These are phyloP conservation scores for Fusarium longipes DNA, from an alignment of 2,329 filamentous ascomycete species.

Conservation along the genomic window DNA sequence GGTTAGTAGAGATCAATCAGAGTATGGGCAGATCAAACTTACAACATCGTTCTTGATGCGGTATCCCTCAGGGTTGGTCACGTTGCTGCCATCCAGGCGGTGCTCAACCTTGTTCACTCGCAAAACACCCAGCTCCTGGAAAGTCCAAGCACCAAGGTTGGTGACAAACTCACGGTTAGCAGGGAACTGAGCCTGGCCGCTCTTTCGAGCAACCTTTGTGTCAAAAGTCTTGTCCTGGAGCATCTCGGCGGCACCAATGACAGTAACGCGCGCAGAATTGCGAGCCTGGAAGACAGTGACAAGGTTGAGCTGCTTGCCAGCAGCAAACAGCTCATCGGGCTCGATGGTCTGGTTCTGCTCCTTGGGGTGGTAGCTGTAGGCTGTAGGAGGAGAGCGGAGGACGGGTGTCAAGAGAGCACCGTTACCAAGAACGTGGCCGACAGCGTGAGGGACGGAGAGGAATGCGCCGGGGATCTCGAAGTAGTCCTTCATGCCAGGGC, in stretches of 20 bases:
- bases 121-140: constrained; percentile 92
- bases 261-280: constrained; percentile 89
- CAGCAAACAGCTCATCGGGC: constrained; percentile 83
- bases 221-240: constrained; percentile 91
- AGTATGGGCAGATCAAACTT: constrained; percentile 51
- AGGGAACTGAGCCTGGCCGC: constrained; percentile 67
- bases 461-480: constrained; percentile 69
- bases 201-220: constrained; percentile 75
- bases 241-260: constrained; percentile 88
- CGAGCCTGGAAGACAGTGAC: constrained; percentile 90
- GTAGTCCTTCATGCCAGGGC: constrained; percentile 78
- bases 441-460: constrained; percentile 83
- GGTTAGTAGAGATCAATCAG: constrained; percentile 40
- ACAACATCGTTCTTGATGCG: constrained; percentile 97
- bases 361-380: constrained; percentile 95
- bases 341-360: constrained; percentile 76
- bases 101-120: constrained; percentile 87
- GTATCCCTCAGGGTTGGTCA: constrained; percentile 87
- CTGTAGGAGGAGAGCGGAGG: constrained; percentile 82
- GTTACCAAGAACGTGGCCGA: constrained; percentile 84
- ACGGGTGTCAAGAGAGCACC: constrained; percentile 83
- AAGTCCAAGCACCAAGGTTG: constrained; percentile 91
- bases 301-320: constrained; percentile 83
- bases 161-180: constrained; percentile 88
- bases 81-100: constrained; percentile 66